Conservation (phyloP, 495 filamentous ascomycete species). For the Achaetomiella virescens region DNA sequence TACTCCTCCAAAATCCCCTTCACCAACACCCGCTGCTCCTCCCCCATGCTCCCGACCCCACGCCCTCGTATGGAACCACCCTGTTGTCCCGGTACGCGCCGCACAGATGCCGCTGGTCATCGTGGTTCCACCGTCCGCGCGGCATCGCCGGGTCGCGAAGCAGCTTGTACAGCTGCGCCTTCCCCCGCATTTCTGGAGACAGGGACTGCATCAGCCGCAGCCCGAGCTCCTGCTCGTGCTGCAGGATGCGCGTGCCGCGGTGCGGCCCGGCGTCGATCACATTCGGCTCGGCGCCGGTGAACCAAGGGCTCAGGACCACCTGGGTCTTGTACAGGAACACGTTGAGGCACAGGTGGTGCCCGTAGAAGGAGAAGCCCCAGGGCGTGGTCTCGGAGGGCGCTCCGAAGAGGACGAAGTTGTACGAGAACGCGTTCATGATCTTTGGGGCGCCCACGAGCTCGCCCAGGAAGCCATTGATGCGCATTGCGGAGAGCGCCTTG, state of each 20-base stretch:
- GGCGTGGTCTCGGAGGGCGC: conserved; percentile 44
- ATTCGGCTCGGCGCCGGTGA: conserved; percentile 73
- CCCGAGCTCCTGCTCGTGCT: conserved; percentile 57
- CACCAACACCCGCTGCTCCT: conserved; percentile 47
- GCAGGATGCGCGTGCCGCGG: conserved; percentile 55
- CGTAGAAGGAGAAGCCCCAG: conserved; percentile 73
- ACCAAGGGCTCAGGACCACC: conserved; percentile 62
- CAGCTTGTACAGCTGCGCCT: conserved; percentile 50
- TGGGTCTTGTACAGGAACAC: conserved; percentile 56
- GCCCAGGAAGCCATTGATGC: conserved; percentile 74
- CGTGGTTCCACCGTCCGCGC: conserved; percentile 63
- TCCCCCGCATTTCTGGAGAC: conserved; percentile 35
- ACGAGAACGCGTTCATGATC: conserved; percentile 67
- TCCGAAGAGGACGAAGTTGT: conserved; percentile 65
- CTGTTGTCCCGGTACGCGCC: conserved; percentile 73
- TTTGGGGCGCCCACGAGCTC: conserved; percentile 53
- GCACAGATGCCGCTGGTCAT: conserved; percentile 66
- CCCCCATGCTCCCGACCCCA: conserved; percentile 42
- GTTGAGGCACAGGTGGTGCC: conserved; percentile 68
- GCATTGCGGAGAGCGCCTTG: conserved; percentile 63
- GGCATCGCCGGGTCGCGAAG: conserved; percentile 59
- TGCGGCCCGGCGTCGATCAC: conserved; percentile 59
- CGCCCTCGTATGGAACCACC: conserved; percentile 66
- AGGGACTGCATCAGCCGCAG: conserved; percentile 64
- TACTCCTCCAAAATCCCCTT: conserved; percentile 53